Percentiles rank a stretch among this genome's conserved stretches.
Evolutionary conservation across 805 yeast genomes (phyloP).

Genomic region (Ogataea nitratoaversa): DNA sequence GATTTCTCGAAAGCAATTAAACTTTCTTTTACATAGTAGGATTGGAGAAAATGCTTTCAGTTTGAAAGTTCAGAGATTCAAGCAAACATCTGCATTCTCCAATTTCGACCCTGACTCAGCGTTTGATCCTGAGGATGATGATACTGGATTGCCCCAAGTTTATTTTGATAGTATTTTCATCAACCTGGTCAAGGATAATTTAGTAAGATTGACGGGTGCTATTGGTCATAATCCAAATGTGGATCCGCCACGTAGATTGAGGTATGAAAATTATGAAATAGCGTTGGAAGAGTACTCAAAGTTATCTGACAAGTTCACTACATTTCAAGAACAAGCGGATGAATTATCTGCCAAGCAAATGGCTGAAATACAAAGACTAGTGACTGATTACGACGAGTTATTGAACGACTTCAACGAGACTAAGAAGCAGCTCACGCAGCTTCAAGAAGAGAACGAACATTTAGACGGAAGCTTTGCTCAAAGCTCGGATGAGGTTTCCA

Average conservation of each 20-base stretch:
- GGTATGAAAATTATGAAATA: conserved; percentile 55
- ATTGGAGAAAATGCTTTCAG: conserved; percentile 79
- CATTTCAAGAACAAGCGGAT: conserved; percentile 17
- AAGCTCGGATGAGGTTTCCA: conserved; percentile 24
- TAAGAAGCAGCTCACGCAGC: conserved; percentile 30
- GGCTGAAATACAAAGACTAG: conserved; percentile 20
- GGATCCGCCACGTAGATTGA: conserved; percentile 65
- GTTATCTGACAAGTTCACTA: conserved; percentile 14
- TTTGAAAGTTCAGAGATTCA: conserved; percentile 67
- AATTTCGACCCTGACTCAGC: conserved; percentile 51
- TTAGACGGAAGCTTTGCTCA: conserved; percentile 18
- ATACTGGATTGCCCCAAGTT: conserved; percentile 83
- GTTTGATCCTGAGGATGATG: conserved; percentile 55
- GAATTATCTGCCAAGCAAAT: conserved; percentile 14
- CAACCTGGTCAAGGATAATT: conserved; percentile 63
- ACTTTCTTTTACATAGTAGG: conserved; percentile 58
- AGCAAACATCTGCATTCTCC: conserved; percentile 51
- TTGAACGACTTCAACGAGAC: conserved; percentile 22
- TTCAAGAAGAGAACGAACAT: conserved; percentile 27
- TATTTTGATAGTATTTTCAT: conserved; percentile 67
- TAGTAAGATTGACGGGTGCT: conserved; percentile 60
- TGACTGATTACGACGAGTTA: conserved; percentile 31
- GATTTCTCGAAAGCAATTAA: conserved; percentile 53
- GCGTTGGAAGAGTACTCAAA: conserved; percentile 33
- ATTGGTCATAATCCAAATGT: conserved; percentile 67